These are phyloP conservation scores for Pecoramyces ruminantium DNA, from an alignment of 192 early-diverging fungal genomes.

Conservation along the genomic window DNA sequence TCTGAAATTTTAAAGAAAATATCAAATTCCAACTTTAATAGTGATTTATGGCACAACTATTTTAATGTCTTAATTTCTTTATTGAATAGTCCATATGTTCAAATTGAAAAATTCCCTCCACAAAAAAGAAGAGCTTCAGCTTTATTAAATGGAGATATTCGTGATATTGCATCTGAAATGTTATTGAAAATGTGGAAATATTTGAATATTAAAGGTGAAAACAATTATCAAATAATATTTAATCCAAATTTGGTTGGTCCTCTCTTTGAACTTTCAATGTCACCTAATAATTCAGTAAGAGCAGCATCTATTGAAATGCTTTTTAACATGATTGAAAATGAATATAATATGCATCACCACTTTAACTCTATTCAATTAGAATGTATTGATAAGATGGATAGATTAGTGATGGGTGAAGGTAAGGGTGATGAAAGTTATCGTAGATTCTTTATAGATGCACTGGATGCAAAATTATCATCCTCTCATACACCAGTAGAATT, in stretches of 20 bases:
- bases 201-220: not conserved
- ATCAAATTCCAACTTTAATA: constrained; percentile 1
- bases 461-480: constrained; percentile 14
- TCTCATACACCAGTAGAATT: not conserved
- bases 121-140: constrained; percentile 32
- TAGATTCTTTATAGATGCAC: constrained; percentile 19
- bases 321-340: constrained; percentile 10
- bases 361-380: constrained; percentile 18
- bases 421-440: constrained; percentile 19
- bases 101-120: constrained; percentile 35
- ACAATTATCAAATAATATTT: not conserved
- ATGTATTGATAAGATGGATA: constrained; percentile 23
- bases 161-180: constrained; percentile 29
- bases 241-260: constrained; percentile 13
- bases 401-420: constrained; percentile 12
- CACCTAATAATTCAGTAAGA: constrained; percentile 15
- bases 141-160: constrained; percentile 40
- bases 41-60: constrained; percentile 17
- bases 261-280: constrained; percentile 26
- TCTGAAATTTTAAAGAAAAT: not conserved
- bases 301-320: constrained; percentile 20
- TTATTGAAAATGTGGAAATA: constrained; percentile 34
- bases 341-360: constrained; percentile 13
- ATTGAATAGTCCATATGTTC: constrained; percentile 28
- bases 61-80: constrained; percentile 25